phyloP scores from a whole-genome alignment of 192 early-diverging fungal genomes.

The Coemansia pectinata region DNA sequence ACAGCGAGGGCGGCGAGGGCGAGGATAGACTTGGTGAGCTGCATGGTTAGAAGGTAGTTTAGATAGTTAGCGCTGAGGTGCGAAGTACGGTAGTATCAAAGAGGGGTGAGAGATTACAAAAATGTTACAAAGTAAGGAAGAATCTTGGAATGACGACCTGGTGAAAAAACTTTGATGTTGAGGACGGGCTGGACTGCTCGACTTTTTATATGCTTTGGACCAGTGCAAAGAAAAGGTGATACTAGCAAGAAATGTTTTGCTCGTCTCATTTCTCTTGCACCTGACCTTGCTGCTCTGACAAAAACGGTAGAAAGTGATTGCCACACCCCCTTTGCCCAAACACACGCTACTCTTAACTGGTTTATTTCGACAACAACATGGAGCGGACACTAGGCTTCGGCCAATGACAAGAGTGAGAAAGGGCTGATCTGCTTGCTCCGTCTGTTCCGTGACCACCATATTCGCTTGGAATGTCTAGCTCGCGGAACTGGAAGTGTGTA shows the following conservation, averaged over 20 bases:
- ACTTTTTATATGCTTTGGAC: conserved; percentile 2
- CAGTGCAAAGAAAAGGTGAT: not conserved
- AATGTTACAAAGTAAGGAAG: not conserved
- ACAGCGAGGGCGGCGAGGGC: conserved; percentile 51
- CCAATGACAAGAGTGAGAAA: not conserved
- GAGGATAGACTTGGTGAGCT: conserved; percentile 57
- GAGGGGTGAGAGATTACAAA: not conserved
- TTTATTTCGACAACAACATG: not conserved
- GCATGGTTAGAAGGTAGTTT: conserved; percentile 27
- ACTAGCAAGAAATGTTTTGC: not conserved
- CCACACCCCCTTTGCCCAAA: not conserved
- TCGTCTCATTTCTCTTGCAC: not conserved
- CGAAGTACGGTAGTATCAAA: not conserved
- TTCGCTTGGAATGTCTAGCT: not conserved
- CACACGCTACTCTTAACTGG: not conserved
- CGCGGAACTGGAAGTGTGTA: not conserved
- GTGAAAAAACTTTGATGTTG: not conserved
- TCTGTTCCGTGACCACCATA: not conserved
- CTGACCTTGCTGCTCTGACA: not conserved
- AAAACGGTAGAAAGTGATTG: not conserved
- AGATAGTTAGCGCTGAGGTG: not conserved
- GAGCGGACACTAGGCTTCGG: not conserved
- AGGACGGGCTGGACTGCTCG: not conserved
- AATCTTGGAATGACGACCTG: not conserved
- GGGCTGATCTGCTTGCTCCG: not conserved